Percentiles rank a stretch among this genome's conserved stretches.
phyloP scores from a whole-genome alignment of 495 filamentous ascomycete genomes.

The Aspergillus ellipticus region DNA sequence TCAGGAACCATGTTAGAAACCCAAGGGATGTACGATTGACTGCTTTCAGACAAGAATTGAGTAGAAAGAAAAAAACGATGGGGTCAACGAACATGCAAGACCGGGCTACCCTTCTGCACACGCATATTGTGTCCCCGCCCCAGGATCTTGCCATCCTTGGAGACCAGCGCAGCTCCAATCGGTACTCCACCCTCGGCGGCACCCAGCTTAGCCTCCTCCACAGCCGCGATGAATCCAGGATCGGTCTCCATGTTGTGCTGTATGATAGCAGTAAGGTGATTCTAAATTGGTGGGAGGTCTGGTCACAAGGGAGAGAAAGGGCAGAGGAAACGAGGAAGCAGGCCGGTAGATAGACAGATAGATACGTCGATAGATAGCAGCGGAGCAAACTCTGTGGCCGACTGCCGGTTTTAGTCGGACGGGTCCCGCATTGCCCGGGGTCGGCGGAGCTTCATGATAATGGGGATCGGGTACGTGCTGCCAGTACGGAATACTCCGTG shows the following conservation, averaged over 20 bases:
- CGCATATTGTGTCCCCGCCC: conserved; percentile 82
- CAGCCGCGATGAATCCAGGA: conserved; percentile 54
- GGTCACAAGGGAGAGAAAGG: not conserved
- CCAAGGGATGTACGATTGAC: too few relatives aligned
- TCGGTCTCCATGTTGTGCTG: conserved; percentile 39
- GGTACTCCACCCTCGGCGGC: conserved; percentile 75
- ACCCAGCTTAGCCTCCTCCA: conserved; percentile 71
- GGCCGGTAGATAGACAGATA: not conserved
- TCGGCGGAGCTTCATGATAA: not conserved
- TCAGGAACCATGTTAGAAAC: not conserved
- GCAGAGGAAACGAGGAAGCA: not conserved
- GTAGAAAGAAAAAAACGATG: not conserved
- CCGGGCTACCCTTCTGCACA: conserved; percentile 70
- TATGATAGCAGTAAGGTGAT: not conserved
- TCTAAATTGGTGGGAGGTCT: not conserved
- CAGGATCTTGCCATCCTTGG: conserved; percentile 66
- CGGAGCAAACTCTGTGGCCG: conserved; percentile 9
- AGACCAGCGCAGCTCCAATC: conserved; percentile 74
- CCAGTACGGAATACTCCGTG: too few relatives aligned
- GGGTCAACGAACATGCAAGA: conserved; percentile 61
- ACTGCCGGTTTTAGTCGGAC: conserved; percentile 13
- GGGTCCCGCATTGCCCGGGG: conserved; percentile 9
- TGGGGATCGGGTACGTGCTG: conserved; percentile 6
- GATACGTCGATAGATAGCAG: not conserved
- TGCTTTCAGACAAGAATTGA: too few relatives aligned